phyloP scores from a whole-genome alignment of 768 basidiomycete genomes.

The Hypholoma sublateritium region DNA sequence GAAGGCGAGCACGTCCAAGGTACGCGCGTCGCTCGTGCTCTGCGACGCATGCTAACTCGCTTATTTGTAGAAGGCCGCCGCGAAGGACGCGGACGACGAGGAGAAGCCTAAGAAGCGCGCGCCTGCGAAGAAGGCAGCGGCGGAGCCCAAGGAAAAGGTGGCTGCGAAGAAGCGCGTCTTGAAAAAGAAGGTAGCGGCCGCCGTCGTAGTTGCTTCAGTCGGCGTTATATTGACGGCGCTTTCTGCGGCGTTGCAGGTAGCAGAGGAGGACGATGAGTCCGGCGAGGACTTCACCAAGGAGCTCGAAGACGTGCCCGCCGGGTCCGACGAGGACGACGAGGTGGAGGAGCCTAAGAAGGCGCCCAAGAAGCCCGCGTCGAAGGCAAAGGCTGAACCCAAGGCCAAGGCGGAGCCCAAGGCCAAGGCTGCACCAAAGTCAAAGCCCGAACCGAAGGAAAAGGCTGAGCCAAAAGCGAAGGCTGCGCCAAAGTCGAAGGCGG shows the following conservation, averaged over 20 bases:
- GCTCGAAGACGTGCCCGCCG: slow-evolving; percentile 33
- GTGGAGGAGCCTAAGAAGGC: slow-evolving; percentile 43
- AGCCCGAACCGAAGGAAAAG: slow-evolving; percentile 11
- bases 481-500: slow-evolving; percentile 1
- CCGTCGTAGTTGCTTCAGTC: slow-evolving; percentile 2
- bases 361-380: slow-evolving; percentile 34
- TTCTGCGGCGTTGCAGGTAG: slow-evolving; percentile 15
- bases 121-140: slow-evolving; percentile 38
- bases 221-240: not conserved
- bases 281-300: slow-evolving; percentile 47
- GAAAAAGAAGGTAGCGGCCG: slow-evolving; percentile 25
- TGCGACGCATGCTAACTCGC: not conserved
- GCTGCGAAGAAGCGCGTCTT: slow-evolving; percentile 32
- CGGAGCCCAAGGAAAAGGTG: slow-evolving; percentile 45
- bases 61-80: slow-evolving; percentile 16
- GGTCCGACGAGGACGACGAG: slow-evolving; percentile 35
- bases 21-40: slow-evolving; percentile 9
- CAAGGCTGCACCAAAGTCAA: slow-evolving; percentile 1
- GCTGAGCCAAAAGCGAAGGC: slow-evolving; percentile 6
- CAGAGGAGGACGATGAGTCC: slow-evolving; percentile 32
- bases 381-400: slow-evolving; percentile 1
- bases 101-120: slow-evolving; percentile 49
- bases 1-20: slow-evolving; percentile 29
- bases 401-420: slow-evolving; percentile 7
- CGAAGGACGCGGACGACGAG: slow-evolving; percentile 28